Conservation (phyloP, 139 green algal genomes). For the Coelastrella sp. region DNA sequence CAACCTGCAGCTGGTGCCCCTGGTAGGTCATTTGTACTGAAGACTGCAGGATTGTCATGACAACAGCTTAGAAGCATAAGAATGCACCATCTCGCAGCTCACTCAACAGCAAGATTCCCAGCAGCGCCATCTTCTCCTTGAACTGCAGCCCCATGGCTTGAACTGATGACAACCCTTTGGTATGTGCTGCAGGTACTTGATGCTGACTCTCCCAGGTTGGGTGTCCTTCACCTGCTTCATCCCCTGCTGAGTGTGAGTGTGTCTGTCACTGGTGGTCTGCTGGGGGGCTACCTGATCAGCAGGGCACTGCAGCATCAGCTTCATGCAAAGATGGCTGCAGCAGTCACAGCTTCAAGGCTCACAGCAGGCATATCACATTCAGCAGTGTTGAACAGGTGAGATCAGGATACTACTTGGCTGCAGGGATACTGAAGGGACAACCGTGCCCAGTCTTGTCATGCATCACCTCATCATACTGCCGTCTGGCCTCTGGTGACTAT, state of each 20-base stretch:
- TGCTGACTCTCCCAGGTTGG: not conserved
- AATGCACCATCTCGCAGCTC: not conserved
- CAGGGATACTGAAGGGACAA: no score
- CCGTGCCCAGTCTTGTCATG: no score
- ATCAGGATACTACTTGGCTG: no score
- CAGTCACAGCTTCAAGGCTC: not conserved
- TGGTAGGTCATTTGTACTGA: constrained; percentile 36
- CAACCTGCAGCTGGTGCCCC: constrained; percentile 81
- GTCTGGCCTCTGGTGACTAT: no score
- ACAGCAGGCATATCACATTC: not conserved
- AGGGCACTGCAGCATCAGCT: constrained; percentile 44
- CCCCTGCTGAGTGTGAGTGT: constrained; percentile 42
- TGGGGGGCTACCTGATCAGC: constrained; percentile 36
- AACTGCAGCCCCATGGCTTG: no score
- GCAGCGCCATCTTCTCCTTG: no score
- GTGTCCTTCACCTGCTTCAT: constrained; percentile 4
- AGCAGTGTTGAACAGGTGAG: not conserved
- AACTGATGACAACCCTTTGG: not conserved
- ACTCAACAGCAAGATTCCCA: not conserved
- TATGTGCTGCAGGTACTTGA: constrained; percentile 22
- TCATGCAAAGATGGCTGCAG: constrained; percentile 42
- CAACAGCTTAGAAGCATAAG: no score
- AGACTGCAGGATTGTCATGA: no score
- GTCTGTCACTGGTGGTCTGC: constrained; percentile 16
- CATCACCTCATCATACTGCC: no score